Evolutionary conservation across 2,329 filamentous ascomycete genomes (phyloP).

Genomic region (Colletotrichum tropicicola): DNA sequence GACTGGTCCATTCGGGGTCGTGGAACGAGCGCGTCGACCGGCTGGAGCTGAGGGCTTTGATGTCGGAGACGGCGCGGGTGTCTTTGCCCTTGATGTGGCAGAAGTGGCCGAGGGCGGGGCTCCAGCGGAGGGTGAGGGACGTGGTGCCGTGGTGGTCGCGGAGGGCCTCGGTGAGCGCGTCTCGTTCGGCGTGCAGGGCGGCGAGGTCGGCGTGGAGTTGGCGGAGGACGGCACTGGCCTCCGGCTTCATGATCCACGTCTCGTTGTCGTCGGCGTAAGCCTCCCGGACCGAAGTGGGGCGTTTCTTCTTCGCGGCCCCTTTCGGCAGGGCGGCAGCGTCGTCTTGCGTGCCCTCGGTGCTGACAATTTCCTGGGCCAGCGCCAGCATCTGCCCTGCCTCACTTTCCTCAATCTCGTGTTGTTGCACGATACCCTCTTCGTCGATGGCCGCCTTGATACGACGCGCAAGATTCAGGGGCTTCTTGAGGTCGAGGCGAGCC

Average conservation of each 20-base stretch:
- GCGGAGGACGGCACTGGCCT: constrained; percentile 72
- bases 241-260: constrained; percentile 72
- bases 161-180: constrained; percentile 66
- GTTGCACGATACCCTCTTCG: constrained; percentile 86
- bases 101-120: constrained; percentile 86
- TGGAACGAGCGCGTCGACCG: constrained; percentile 89
- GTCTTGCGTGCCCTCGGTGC: constrained; percentile 70
- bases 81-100: constrained; percentile 91
- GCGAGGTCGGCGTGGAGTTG: constrained; percentile 75
- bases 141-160: constrained; percentile 68
- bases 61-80: constrained; percentile 46
- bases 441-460: constrained; percentile 85
- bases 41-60: constrained; percentile 76
- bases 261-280: constrained; percentile 68
- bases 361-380: constrained; percentile 77
- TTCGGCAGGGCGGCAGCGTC: constrained; percentile 64
- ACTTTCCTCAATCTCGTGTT: constrained; percentile 79
- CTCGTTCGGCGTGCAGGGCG: constrained; percentile 67
- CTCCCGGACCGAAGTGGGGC: constrained; percentile 58
- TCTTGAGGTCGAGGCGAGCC: constrained; percentile 70
- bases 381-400: constrained; percentile 76
- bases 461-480: constrained; percentile 73
- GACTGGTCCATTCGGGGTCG: constrained; percentile 81
- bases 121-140: constrained; percentile 84
- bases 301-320: constrained; percentile 51